Conservation (phyloP, 1,284 basidiomycete genomes). For the Ganoderma lingzhi region DNA sequence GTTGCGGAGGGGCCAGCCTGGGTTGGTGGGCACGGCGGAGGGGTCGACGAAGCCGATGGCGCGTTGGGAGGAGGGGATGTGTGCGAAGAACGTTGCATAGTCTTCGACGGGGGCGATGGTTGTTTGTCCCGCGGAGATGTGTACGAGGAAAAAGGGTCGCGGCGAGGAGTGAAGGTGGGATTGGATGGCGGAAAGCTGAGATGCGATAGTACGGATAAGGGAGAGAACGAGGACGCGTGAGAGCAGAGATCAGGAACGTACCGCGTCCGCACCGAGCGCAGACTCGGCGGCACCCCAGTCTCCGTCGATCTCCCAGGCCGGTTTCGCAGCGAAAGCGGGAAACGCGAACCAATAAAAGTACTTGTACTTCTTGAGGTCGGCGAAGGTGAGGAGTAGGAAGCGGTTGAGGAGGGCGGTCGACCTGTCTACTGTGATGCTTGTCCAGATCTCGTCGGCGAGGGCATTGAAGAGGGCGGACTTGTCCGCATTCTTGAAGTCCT, state of each 20-base stretch:
- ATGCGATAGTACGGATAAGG: background rate
- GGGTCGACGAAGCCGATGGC: slow-evolving; percentile 88
- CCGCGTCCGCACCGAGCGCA: slow-evolving; percentile 45
- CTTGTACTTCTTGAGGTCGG: slow-evolving; percentile 98
- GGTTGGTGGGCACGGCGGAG: slow-evolving; percentile 78
- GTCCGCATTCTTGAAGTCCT: slow-evolving; percentile 92
- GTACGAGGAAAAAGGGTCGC: slow-evolving; percentile 69
- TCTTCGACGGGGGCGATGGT: slow-evolving; percentile 63
- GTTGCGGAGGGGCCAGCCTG: slow-evolving; percentile 96
- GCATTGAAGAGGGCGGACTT: slow-evolving; percentile 87
- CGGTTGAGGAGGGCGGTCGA: slow-evolving; percentile 68
- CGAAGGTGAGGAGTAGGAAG: slow-evolving; percentile 92
- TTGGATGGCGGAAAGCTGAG: slow-evolving; percentile 60
- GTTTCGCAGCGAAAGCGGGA: slow-evolving; percentile 89
- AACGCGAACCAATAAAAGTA: slow-evolving; percentile 99
- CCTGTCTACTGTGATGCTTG: slow-evolving; percentile 57
- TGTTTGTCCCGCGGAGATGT: slow-evolving; percentile 41
- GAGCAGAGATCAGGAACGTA: slow-evolving; percentile 35
- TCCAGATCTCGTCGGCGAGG: slow-evolving; percentile 76
- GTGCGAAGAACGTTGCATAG: slow-evolving; percentile 62
- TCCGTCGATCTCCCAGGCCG: slow-evolving; percentile 82
- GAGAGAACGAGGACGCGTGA: background rate
- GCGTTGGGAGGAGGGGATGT: slow-evolving; percentile 55
- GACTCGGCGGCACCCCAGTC: slow-evolving; percentile 59
- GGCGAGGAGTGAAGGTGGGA: slow-evolving; percentile 51